Base-by-base conservation (phyloP, 257 asterid species). In the Hygrophila difformis region DNA sequence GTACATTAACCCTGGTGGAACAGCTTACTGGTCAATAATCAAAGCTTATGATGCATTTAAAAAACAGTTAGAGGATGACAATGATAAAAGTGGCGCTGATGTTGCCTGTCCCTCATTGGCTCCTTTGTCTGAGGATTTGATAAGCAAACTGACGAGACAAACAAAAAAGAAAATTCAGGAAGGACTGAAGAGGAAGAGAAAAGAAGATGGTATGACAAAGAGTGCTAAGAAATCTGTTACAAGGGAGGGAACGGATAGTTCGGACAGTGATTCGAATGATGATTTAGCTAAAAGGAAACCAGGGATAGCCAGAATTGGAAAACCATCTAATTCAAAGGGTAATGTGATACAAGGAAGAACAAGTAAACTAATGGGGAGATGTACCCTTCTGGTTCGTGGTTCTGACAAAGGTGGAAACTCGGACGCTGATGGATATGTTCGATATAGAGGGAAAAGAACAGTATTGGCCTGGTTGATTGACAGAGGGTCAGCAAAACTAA, bases 31-130 rank as follows among this genome's bases (percentile, higher is more conserved):
- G 98, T 89, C 98, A 5, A 85, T 89, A 45, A 64, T 81, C 42
- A 89, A 89, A 79, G 98, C 98, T 14, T 85, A 89, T 65, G 98
- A 85, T 54, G 93, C 98, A 8, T 66, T 85, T 57, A 84, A 78
- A 36, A 82, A 82, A 59, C 94, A 77, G 41, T 54, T 66, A 42
- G 85, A 41, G 50, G 88, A 70, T 59, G 78, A 73, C 44, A 49
- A 42, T 15, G 82, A 54, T 29, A 63, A 62, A 47, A 62, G 33
- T 44, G 69, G 56, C 57, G 55, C 51, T 35, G 68, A 67, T 21
- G 70, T 70, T 39, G 65, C 56, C 53, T 74, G 84, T 49, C 49
- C 74, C 47, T 54, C 81, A 42, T 60, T 71, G 65, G 64, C 79
- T 49, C 86, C 88, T 40, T 56, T 89, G 26, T 57, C 96, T 12